Evolutionary conservation across 2,329 filamentous ascomycete genomes (phyloP).

Genomic region (Hirsutella minnesotensis): DNA sequence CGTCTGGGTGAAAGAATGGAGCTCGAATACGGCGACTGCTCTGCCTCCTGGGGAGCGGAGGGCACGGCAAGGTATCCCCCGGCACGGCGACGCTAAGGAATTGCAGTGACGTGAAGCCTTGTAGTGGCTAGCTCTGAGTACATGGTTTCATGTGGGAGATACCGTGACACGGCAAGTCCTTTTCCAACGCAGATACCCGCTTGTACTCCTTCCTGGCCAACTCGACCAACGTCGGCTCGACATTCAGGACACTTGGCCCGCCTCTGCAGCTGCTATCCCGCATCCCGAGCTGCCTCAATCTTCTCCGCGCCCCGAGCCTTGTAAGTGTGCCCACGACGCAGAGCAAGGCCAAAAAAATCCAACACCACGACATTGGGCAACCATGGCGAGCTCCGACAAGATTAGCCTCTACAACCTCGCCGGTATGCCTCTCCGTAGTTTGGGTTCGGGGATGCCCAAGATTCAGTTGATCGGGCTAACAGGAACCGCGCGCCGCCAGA

Average conservation of each 20-base stretch:
- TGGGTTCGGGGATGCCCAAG: too few species aligned
- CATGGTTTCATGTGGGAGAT: neutral
- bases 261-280: too few species aligned
- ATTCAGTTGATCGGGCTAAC: too few species aligned
- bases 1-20: neutral
- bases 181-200: too few species aligned
- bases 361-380: too few species aligned
- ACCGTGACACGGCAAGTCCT: fast-evolving
- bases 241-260: neutral
- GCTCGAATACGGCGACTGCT: neutral
- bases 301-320: too few species aligned
- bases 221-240: neutral
- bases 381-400: conserved; percentile 33
- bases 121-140: neutral
- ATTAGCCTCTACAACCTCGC: conserved; percentile 57
- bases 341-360: neutral
- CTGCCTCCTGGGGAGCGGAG: neutral
- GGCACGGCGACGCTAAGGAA: too few species aligned
- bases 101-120: neutral
- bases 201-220: neutral
- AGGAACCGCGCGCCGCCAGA: conserved; percentile 38
- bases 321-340: neutral
- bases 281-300: neutral
- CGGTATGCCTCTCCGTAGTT: conserved; percentile 29
- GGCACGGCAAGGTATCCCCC: too few species aligned